Base-by-base conservation (phyloP, 805 yeast species). In the Candida sakaeoensis region DNA sequence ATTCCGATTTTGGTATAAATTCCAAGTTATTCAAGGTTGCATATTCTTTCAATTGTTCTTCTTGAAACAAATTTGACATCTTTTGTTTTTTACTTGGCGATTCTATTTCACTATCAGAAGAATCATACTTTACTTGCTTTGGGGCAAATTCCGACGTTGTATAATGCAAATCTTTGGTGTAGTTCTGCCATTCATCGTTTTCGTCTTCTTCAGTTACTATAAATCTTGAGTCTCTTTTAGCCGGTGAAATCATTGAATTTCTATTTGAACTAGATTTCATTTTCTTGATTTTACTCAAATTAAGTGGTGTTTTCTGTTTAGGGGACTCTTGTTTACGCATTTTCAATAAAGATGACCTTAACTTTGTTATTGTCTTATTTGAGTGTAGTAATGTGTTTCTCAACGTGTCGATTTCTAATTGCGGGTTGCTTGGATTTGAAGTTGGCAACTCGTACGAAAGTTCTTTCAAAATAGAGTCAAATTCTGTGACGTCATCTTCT, bases 301-400 rank as follows among this genome's bases (percentile, higher is more conserved):
- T 51, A 38, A 43, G 10, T 4, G 50, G 53, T 5, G 50, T 47
- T 31, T 35, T 44, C 27, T 42, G 43, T 13, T 31, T 35, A 16
- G 33, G 40, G 7, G 28, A 33, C 40, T 49, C 37, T 37, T 72
- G 74, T 8, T 58, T 52, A 46, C 64, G 71, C 36, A 63, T 57
- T 53, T 75, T 77, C 43, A 74, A 54, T 8, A 77, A 51, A 2
- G 72, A 65, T 15, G 68, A 62, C 54, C 84, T 74, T 45, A 84
- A 66, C 49, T 74, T 80, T n/a, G 77, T 61, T 35, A 85, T 79
- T 2, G 79, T 74, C 44, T 72, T 69, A 50, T 81, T 77, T 4
- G 90, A 83, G 58, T 75, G 85, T 13, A 70, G 68, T 48, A 86
- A 67, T 17, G 85, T 80, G 0, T 83, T 72, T 46, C 74, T 70